phyloP scores from a whole-genome alignment of 768 basidiomycete species.

The Suillus americanus region DNA sequence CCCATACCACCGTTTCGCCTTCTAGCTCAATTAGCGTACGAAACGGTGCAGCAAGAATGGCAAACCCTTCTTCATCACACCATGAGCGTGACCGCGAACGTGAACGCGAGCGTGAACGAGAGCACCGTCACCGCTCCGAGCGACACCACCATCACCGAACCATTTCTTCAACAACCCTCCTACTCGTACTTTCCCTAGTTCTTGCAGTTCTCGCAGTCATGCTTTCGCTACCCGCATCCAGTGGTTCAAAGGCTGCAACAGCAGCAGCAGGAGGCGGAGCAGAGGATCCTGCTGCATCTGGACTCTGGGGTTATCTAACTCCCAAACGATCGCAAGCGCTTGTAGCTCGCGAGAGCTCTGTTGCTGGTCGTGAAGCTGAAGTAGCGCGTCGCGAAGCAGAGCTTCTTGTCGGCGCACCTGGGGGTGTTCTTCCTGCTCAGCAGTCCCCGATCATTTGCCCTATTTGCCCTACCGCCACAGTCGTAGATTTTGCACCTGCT shows the following conservation, averaged over 20 bases:
- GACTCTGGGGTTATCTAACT: conserved; percentile 71
- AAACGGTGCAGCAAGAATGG: conserved; percentile 57
- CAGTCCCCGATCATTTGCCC: conserved; percentile 58
- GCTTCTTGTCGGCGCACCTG: conserved; percentile 77
- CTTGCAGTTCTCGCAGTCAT: conserved; percentile 88
- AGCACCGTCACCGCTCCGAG: conserved; percentile 55
- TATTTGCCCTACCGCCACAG: conserved; percentile 51
- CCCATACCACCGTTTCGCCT: conserved; percentile 77
- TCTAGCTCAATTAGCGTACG: conserved; percentile 60
- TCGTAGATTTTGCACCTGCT: conserved; percentile 56
- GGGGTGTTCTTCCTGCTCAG: conserved; percentile 61
- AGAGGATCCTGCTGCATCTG: conserved; percentile 41
- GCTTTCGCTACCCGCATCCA: conserved; percentile 75
- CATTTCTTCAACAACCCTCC: conserved; percentile 86
- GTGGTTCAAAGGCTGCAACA: conserved; percentile 27
- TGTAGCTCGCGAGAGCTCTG: conserved; percentile 73
- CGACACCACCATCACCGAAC: conserved; percentile 80
- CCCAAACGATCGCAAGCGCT: conserved; percentile 83
- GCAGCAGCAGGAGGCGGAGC: conserved; percentile 19
- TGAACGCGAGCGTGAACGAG: conserved; percentile 50
- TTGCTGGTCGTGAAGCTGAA: conserved; percentile 83
- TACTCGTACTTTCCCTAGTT: conserved; percentile 82
- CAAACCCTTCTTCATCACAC: conserved; percentile 83
- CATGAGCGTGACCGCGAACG: conserved; percentile 55
- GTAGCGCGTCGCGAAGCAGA: conserved; percentile 90